Conservation (phyloP, 2,329 filamentous ascomycete genomes). For the Ophiostoma piceae region DNA sequence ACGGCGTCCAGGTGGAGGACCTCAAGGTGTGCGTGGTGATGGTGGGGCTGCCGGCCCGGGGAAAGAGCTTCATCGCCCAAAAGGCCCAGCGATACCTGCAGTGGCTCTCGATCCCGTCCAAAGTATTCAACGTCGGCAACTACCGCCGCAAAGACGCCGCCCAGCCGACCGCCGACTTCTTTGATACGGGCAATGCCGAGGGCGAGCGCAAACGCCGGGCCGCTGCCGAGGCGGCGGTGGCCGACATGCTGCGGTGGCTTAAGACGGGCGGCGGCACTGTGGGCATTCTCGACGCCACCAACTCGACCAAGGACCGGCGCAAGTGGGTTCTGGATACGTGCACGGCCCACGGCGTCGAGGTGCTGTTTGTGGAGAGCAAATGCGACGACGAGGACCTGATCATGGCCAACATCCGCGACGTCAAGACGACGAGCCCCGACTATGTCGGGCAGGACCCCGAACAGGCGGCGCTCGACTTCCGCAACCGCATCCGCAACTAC, state of each 20-base stretch:
- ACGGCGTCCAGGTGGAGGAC: constrained; percentile 85
- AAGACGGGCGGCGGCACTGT: constrained; percentile 74
- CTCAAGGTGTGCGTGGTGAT: constrained; percentile 97
- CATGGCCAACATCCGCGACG: constrained; percentile 96
- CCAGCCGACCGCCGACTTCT: constrained; percentile 89
- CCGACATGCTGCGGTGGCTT: constrained; percentile 95
- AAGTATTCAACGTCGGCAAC: constrained; percentile 95
- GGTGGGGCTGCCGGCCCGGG: constrained; percentile 91
- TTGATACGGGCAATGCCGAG: constrained; percentile 83
- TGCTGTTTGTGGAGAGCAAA: constrained; percentile 93
- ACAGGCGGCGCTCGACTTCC: constrained; percentile 82
- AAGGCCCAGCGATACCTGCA: constrained; percentile 93
- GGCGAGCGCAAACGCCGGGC: constrained; percentile 83
- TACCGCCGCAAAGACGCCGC: constrained; percentile 88
- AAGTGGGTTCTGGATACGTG: constrained; percentile 87
- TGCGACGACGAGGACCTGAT: constrained; percentile 95
- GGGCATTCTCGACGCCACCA: constrained; percentile 92
- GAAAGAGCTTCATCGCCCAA: constrained; percentile 95
- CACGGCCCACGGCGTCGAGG: constrained; percentile 70
- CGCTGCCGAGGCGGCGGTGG: constrained; percentile 84
- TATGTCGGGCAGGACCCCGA: constrained; percentile 94
- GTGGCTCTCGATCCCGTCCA: constrained; percentile 90
- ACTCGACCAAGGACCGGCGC: constrained; percentile 83
- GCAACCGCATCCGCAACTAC: constrained; percentile 91
- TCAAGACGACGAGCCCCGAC: constrained; percentile 94